Evolutionary conservation across 495 filamentous ascomycete species (phyloP), one percentile per base, ranked within the genome.

Genomic region (Xylaria telfairii): DNA sequence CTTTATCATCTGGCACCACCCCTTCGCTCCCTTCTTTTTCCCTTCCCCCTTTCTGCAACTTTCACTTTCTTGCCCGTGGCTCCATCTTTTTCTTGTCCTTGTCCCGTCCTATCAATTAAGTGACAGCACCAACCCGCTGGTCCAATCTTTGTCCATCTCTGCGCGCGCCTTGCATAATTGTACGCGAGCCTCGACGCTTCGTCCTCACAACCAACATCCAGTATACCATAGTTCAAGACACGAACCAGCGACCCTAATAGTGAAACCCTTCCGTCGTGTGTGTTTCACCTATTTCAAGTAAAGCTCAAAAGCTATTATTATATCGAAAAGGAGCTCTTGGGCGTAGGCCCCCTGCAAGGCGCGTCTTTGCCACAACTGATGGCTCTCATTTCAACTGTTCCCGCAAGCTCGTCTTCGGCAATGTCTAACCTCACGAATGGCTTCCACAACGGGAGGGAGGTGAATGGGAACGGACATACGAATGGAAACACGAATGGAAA

Each of bases 371-470:
- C 63, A 5, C 62, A 44, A 44, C 32, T 42, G n/a, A 74, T 70
- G 74, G 70, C 70, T 75, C 68, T 42, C 42, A 66, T 62, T 64
- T 66, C 70, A 63, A 62, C 68, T 49, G 72, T 68, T 32, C 70
- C 67, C 54, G 70, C 71, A 34, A 72, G 42, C 70, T 68, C 70
- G 51, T 61, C 70, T 61, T 73, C 69, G 41, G 65, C 69, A 70
- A 77, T 78, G 73, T 63, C 71, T 13, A 47, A 24, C 19, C 30
- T 71, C 19, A 73, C 72, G 10, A 81, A 81, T 75, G 78, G 78
- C n/a, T 68, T 79, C 72, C 72, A 76, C 47, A 70, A 65, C 30
- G 71, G 63, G 59, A 65, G 76, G 47, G 74, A 71, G 60, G 39
- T 73, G 60, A 81, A 77, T 68, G 72, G 75, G 51, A 75, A 73